phyloP scores from a whole-genome alignment of 2,329 filamentous ascomycete genomes.

The Coniochaeta hoffmannii region DNA sequence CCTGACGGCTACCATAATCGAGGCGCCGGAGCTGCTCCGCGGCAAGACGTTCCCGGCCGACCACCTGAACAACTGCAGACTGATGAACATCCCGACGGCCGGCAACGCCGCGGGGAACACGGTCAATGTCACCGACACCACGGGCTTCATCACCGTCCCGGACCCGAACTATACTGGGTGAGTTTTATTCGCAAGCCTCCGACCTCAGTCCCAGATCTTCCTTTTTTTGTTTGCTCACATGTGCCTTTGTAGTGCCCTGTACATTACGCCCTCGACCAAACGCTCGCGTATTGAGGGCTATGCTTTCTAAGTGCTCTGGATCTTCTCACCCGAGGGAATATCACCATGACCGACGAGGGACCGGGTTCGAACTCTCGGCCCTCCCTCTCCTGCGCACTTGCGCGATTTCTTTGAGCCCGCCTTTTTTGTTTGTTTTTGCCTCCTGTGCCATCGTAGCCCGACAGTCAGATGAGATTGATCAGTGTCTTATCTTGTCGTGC shows the following conservation, averaged over 20 bases:
- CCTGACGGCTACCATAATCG: constrained; percentile 46
- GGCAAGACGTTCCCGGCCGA: constrained; percentile 48
- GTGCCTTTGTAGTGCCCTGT: constrained; percentile 5
- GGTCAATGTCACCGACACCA: constrained; percentile 43
- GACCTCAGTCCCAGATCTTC: background rate
- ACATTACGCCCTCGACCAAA: constrained; percentile 5
- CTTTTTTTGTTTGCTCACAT: background rate
- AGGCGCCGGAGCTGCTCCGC: constrained; percentile 50
- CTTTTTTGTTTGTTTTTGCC: too few relatives aligned
- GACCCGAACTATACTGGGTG: constrained; percentile 42
- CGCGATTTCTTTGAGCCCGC: background rate
- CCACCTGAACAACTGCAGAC: constrained; percentile 41
- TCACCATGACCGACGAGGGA: background rate
- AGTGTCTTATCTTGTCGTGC: background rate
- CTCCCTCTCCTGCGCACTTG: background rate
- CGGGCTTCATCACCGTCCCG: constrained; percentile 40
- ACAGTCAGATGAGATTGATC: background rate
- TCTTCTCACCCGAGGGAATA: background rate
- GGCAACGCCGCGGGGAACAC: constrained; percentile 67
- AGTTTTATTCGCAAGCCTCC: constrained; percentile 10
- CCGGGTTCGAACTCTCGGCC: background rate
- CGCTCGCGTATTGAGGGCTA: background rate
- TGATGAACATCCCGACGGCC: constrained; percentile 34
- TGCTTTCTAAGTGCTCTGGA: background rate
- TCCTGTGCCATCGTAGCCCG: background rate